Evolutionary conservation across 805 yeast species (phyloP).

Genomic region (Scheffersomyces stipitis): DNA sequence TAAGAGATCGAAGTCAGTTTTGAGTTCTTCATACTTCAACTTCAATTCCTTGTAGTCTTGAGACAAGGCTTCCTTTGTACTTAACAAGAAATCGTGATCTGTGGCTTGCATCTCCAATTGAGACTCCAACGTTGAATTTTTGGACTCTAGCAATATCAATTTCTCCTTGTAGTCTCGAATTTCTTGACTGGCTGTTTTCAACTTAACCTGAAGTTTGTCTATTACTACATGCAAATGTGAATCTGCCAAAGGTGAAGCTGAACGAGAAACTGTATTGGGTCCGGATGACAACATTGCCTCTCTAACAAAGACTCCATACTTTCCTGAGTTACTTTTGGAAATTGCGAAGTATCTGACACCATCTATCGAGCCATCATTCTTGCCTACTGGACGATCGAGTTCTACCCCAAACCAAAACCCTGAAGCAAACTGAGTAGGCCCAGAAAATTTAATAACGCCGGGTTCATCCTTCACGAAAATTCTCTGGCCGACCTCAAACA

Average conservation of each 20-base stretch:
- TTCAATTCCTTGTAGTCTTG: constrained; percentile 24
- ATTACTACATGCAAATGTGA: constrained; percentile 25
- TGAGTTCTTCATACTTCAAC: constrained; percentile 26
- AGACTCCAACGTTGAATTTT: constrained; percentile 18
- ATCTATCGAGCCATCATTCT: constrained; percentile 49
- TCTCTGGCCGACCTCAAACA: constrained; percentile 19
- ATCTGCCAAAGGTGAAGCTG: background rate
- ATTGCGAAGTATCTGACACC: constrained; percentile 43
- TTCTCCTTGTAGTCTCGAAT: constrained; percentile 17
- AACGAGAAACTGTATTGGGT: background rate
- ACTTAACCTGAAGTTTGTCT: constrained; percentile 46
- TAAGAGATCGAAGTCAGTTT: constrained; percentile 28
- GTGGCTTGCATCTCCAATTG: constrained; percentile 31
- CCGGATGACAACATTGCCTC: constrained; percentile 26
- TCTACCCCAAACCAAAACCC: constrained; percentile 58
- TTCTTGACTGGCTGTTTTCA: constrained; percentile 32
- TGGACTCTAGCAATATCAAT: constrained; percentile 13
- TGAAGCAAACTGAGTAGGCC: constrained; percentile 55
- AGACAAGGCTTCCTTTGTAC: constrained; percentile 29
- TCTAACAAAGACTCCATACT: constrained; percentile 51
- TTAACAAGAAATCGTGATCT: constrained; percentile 46
- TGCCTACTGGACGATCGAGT: constrained; percentile 40
- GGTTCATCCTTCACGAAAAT: constrained; percentile 37
- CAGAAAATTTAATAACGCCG: constrained; percentile 52
- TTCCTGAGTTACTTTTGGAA: constrained; percentile 24